These are phyloP conservation scores for Pestalotiopsis sp. DNA, from an alignment of 2,329 filamentous ascomycete genomes.

Conservation along the genomic window DNA sequence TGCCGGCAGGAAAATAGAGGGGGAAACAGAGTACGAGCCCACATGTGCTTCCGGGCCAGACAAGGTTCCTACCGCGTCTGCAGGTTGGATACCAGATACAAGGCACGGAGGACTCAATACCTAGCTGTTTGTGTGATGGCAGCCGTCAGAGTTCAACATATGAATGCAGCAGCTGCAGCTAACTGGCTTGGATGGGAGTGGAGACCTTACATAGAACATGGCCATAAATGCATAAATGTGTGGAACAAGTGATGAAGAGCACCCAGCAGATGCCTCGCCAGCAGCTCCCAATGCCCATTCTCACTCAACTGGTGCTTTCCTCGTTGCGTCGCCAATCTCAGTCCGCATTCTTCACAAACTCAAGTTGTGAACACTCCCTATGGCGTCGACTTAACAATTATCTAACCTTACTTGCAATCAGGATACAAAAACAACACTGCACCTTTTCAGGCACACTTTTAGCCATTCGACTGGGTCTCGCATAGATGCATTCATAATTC, in stretches of 20 bases:
- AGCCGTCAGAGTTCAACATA: no score
- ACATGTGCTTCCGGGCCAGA: neutral
- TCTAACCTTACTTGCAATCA: neutral
- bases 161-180: no score
- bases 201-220: no score
- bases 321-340: neutral
- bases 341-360: neutral
- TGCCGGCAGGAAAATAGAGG: neutral
- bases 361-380: neutral
- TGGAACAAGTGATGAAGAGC: no score
- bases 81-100: neutral
- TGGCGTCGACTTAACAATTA: neutral
- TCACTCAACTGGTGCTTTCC: neutral
- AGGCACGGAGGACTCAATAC: no score
- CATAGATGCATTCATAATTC: neutral
- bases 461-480: neutral
- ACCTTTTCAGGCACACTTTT: neutral
- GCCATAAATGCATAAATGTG: no score
- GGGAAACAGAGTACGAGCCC: neutral
- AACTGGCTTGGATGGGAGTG: no score
- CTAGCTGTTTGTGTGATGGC: no score
- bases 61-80: neutral
- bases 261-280: no score
- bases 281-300: no score
- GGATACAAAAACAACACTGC: neutral